Base-by-base conservation (phyloP, 2,329 filamentous ascomycete genomes). In the Neofusicoccum kwambonambiense region DNA sequence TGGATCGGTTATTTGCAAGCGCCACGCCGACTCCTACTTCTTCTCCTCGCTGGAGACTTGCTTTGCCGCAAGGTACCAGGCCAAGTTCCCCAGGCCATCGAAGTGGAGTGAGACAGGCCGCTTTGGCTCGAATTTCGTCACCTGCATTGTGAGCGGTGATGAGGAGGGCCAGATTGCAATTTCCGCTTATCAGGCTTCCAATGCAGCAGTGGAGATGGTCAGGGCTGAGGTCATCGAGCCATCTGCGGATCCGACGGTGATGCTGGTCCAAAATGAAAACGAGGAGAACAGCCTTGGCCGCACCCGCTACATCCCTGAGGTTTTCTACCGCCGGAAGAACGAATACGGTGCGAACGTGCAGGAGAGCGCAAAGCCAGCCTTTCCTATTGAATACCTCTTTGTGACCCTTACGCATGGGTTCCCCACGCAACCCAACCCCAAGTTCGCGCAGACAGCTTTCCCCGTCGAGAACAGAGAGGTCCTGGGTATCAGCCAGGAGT, bases 321-420 rank as follows among this genome's bases (percentile, higher is more conserved):
- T 99, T 4, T 99, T 98, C 79, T 99, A 96, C 80, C 88, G 94
- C 67, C 89, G 87, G 70, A 92, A 97, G 78, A 99, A 99, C 77
- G 94, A 99, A 76, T 97, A 99, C 74, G 93, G 93, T 39, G 92
- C 90, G 68, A 97, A 94, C 70, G 95, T 98, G 7, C 95, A 97
- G 76, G 92, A 98, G 77, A 98, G 97, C 71, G 95, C 95, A 27
- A 98, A 97, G 75, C 95, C 95, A 0, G 89, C 91, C 51, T 99
- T 99, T 76, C 95, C 95, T 0, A 93, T 97, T 56, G 95, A 99
- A 76, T 99, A 98, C 76, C 86, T 99, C 39, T 89, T 98, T 64
- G 92, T 98, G 67, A 98, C 95, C 8, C 85, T 99, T 68, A 99
- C 95, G 0, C 94, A 99, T 75, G 95, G 95, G 66, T 98, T 99